phyloP scores from a whole-genome alignment of 805 yeast species.

The Candida insectorum region DNA sequence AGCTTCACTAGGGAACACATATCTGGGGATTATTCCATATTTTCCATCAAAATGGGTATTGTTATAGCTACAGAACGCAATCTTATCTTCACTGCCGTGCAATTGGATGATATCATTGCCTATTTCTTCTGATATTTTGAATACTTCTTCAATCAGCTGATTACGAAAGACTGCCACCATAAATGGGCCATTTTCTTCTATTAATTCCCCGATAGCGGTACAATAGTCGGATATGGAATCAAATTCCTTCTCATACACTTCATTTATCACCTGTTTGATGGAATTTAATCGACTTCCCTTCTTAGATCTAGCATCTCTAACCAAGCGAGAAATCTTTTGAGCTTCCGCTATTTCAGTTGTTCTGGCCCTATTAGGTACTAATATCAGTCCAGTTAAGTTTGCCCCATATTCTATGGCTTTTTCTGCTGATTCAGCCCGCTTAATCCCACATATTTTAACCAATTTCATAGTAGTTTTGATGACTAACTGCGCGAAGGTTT shows the following conservation, averaged over 20 bases:
- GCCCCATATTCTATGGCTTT: slow-evolving; percentile 71
- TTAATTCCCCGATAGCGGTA: slow-evolving; percentile 14
- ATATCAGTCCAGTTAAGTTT: slow-evolving; percentile 73
- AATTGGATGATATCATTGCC: slow-evolving; percentile 78
- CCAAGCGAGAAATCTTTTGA: slow-evolving; percentile 22
- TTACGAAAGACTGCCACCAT: slow-evolving; percentile 90
- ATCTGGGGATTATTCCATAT: slow-evolving; percentile 71
- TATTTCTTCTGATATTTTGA: slow-evolving; percentile 37
- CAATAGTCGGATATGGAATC: slow-evolving; percentile 26
- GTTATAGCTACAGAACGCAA: slow-evolving; percentile 49
- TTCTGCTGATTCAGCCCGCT: slow-evolving; percentile 64
- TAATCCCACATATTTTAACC: slow-evolving; percentile 87
- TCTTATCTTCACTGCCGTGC: slow-evolving; percentile 66
- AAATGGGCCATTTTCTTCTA: slow-evolving; percentile 53
- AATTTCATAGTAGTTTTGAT: slow-evolving; percentile 21
- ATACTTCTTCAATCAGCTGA: slow-evolving; percentile 66
- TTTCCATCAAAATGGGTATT: slow-evolving; percentile 15
- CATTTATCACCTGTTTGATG: slow-evolving; percentile 14
- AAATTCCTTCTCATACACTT: slow-evolving; percentile 13
- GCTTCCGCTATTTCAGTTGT: slow-evolving; percentile 49
- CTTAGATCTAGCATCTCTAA: slow-evolving; percentile 18
- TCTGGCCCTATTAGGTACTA: slow-evolving; percentile 80
- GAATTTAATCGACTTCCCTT: slow-evolving; percentile 16
- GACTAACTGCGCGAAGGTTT: no score
- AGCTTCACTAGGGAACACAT: slow-evolving; percentile 55